Evolutionary conservation across 2,329 filamentous ascomycete genomes (phyloP).

Genomic region (Aspergillus sp.): DNA sequence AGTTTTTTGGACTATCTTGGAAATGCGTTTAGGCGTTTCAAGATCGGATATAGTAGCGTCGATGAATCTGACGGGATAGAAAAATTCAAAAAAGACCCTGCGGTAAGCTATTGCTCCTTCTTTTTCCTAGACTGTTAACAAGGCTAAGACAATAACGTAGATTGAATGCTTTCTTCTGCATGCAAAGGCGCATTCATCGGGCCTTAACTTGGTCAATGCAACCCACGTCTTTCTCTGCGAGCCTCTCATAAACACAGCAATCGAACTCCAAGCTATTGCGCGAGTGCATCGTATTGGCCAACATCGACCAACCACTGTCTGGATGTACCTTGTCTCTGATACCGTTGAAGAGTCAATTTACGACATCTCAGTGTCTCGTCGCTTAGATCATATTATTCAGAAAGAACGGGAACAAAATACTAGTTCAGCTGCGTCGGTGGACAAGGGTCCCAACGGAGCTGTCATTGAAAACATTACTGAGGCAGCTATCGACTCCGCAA

Average conservation of each 20-base stretch:
- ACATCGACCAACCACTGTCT: slow-evolving; percentile 82
- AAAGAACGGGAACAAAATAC: slow-evolving; percentile 37
- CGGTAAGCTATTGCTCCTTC: slow-evolving; percentile 29
- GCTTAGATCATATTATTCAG: slow-evolving; percentile 72
- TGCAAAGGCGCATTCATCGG: slow-evolving; percentile 82
- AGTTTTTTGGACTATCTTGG: slow-evolving; percentile 76
- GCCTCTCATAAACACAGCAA: slow-evolving; percentile 85
- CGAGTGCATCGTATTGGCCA: slow-evolving; percentile 95
- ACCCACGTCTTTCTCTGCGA: slow-evolving; percentile 95
- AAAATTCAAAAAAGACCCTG: slow-evolving; percentile 73
- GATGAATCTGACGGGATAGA: slow-evolving; percentile 68
- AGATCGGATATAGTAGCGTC: slow-evolving; percentile 72
- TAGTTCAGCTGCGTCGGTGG: neutral
- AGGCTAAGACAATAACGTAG: slow-evolving; percentile 27
- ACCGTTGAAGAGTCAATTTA: slow-evolving; percentile 94
- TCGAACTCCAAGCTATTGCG: slow-evolving; percentile 93
- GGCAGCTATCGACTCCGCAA: slow-evolving; percentile 76
- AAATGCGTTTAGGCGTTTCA: slow-evolving; percentile 67
- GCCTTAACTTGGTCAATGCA: slow-evolving; percentile 87
- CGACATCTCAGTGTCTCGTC: slow-evolving; percentile 74
- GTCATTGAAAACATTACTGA: slow-evolving; percentile 43
- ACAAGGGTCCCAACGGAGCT: slow-evolving; percentile 13
- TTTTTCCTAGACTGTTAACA: neutral
- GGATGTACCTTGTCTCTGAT: slow-evolving; percentile 88
- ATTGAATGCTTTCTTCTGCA: slow-evolving; percentile 86